These are phyloP conservation scores for Leccinum ochraceum DNA, from an alignment of 768 basidiomycete genomes.

Conservation along the genomic window DNA sequence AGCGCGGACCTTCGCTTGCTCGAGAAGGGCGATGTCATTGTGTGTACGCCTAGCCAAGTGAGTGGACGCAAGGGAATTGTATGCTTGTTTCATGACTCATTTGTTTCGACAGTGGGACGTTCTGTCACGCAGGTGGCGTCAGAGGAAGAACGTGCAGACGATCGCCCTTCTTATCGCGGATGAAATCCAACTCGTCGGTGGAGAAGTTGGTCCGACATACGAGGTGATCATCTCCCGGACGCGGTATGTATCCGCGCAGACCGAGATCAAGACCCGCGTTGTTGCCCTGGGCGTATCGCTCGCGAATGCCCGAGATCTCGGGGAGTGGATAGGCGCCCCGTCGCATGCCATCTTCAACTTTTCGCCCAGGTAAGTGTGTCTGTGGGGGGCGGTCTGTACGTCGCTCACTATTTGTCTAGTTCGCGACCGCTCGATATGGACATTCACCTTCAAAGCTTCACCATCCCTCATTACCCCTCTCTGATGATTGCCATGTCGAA, in stretches of 20 bases:
- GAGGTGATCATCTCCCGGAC: conserved; percentile 94
- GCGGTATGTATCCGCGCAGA: conserved; percentile 60
- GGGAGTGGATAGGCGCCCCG: no score
- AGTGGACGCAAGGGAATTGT: conserved; percentile 22
- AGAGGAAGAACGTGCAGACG: conserved; percentile 91
- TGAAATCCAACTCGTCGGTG: conserved; percentile 92
- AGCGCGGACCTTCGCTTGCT: conserved; percentile 87
- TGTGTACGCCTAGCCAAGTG: conserved; percentile 92
- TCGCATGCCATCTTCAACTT: no score
- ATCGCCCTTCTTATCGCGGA: conserved; percentile 92
- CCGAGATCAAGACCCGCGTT: no score
- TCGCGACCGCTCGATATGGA: no score
- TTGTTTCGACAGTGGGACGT: conserved; percentile 60
- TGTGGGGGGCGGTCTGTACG: no score
- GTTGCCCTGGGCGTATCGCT: background rate
- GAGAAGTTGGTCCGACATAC: conserved; percentile 92
- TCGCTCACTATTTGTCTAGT: no score
- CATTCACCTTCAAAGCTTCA: no score
- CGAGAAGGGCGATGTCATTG: conserved; percentile 89
- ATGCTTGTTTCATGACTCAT: no score
- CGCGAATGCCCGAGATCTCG: no score
- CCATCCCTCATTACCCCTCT: conserved; percentile 78
- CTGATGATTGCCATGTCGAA: conserved; percentile 99
- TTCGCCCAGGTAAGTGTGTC: no score
- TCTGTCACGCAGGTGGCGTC: conserved; percentile 89